phyloP scores from a whole-genome alignment of 2,329 filamentous ascomycete species.

The Xylaria arbuscula region DNA sequence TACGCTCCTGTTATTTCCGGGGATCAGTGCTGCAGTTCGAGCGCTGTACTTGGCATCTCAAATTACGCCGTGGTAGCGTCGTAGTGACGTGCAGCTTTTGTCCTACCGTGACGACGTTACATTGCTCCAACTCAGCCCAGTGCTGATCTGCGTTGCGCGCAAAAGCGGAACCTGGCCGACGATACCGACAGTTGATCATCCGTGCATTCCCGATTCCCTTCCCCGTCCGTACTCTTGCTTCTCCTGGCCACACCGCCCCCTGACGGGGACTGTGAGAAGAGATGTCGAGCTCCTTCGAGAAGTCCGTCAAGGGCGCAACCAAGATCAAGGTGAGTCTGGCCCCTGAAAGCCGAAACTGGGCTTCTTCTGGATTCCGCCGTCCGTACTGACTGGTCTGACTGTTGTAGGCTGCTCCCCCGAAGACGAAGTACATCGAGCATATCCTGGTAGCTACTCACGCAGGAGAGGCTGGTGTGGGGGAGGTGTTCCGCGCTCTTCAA shows the following conservation, averaged over 20 bases:
- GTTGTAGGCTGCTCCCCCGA: constrained; percentile 86
- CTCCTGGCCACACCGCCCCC: not conserved
- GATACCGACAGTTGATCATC: constrained; percentile 20
- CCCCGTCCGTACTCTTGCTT: constrained; percentile 5
- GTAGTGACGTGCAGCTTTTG: constrained; percentile 26
- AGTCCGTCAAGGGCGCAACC: constrained; percentile 98
- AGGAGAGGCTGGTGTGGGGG: constrained; percentile 92
- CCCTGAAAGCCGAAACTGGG: not conserved
- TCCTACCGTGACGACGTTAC: constrained; percentile 34
- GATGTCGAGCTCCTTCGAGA: constrained; percentile 94
- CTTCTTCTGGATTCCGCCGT: constrained; percentile 1
- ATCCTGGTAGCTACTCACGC: constrained; percentile 95
- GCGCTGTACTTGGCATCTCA: constrained; percentile 13
- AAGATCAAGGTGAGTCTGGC: constrained; percentile 85
- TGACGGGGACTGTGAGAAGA: constrained; percentile 17
- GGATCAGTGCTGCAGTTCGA: constrained; percentile 16
- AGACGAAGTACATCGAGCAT: constrained; percentile 99
- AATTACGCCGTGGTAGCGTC: constrained; percentile 18
- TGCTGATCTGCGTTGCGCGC: constrained; percentile 21
- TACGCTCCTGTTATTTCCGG: not conserved
- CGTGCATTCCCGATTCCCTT: constrained; percentile 29
- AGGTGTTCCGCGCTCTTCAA: constrained; percentile 93
- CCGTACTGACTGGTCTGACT: constrained; percentile 37
- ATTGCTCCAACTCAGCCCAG: constrained; percentile 20
- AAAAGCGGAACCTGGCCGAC: constrained; percentile 13